Evolutionary conservation across 2,329 filamentous ascomycete species (phyloP).

Genomic region (Penicillium sp.): DNA sequence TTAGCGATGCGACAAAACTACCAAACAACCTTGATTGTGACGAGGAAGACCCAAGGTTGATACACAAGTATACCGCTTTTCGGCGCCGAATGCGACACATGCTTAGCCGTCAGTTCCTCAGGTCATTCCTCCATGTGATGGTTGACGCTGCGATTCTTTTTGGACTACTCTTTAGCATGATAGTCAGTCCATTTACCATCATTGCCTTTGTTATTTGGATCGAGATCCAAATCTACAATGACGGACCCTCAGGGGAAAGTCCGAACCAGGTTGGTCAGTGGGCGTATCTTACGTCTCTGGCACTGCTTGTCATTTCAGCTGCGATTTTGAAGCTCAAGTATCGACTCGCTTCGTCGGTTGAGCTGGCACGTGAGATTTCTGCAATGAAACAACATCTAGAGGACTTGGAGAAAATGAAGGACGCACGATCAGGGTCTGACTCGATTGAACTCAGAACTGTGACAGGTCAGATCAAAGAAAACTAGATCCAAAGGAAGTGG

Average conservation of each 20-base stretch:
- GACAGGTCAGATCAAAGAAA: background rate
- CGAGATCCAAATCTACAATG: conserved; percentile 32
- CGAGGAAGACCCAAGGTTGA: background rate
- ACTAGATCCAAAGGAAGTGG: background rate
- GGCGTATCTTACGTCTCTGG: conserved; percentile 28
- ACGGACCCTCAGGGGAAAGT: conserved; percentile 29
- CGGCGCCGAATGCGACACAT: conserved; percentile 4
- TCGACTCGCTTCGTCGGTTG: conserved; percentile 24
- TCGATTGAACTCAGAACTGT: background rate
- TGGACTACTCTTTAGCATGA: conserved; percentile 27
- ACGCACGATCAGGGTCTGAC: background rate
- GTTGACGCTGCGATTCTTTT: conserved; percentile 18
- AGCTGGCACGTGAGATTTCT: conserved; percentile 31
- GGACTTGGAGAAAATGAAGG: conserved; percentile 11
- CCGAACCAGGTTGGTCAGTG: conserved; percentile 35
- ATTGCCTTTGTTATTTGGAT: conserved; percentile 35
- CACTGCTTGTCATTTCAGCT: conserved; percentile 30
- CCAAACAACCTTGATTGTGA: background rate
- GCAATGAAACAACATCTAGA: conserved; percentile 17
- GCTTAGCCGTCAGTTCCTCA: conserved; percentile 12
- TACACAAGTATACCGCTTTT: background rate
- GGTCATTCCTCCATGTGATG: conserved; percentile 9
- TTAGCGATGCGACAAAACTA: background rate
- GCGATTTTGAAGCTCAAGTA: conserved; percentile 28
- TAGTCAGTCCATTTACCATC: conserved; percentile 30